phyloP scores from a whole-genome alignment of 2,329 filamentous ascomycete species.

The Venturia pyrina region DNA sequence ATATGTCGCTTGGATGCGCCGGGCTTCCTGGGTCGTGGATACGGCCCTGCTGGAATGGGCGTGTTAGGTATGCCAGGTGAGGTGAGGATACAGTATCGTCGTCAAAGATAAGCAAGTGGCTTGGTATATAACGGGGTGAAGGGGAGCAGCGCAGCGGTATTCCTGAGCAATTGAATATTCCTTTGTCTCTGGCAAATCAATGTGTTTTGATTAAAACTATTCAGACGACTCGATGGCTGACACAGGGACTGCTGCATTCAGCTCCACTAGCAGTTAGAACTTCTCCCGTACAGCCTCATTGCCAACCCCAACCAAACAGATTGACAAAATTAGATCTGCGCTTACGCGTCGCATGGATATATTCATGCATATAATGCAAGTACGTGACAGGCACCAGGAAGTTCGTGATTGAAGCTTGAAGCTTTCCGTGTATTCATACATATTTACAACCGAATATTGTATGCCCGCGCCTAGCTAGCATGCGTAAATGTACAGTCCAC shows the following conservation, averaged over 20 bases:
- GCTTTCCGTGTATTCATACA: not conserved
- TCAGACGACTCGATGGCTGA: not conserved
- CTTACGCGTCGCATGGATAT: not conserved
- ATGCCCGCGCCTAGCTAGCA: not conserved
- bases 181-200: not conserved
- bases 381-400: not conserved
- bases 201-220: not conserved
- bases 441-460: conserved; percentile 3
- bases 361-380: not conserved
- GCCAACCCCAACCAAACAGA: not conserved
- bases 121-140: not conserved
- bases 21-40: not conserved
- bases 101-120: not conserved
- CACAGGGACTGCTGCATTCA: not conserved
- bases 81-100: not conserved
- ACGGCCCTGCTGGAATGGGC: conserved; percentile 1
- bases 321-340: not conserved
- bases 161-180: not conserved
- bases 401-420: not conserved
- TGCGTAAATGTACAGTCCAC: not conserved
- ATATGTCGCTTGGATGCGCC: conserved; percentile 1
- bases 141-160: not conserved
- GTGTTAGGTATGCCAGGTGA: not conserved
- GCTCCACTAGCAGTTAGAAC: not conserved
- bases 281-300: not conserved